These are phyloP conservation scores for Sporothrix humicola DNA, from an alignment of 2,329 filamentous ascomycete species.

Conservation along the genomic window DNA sequence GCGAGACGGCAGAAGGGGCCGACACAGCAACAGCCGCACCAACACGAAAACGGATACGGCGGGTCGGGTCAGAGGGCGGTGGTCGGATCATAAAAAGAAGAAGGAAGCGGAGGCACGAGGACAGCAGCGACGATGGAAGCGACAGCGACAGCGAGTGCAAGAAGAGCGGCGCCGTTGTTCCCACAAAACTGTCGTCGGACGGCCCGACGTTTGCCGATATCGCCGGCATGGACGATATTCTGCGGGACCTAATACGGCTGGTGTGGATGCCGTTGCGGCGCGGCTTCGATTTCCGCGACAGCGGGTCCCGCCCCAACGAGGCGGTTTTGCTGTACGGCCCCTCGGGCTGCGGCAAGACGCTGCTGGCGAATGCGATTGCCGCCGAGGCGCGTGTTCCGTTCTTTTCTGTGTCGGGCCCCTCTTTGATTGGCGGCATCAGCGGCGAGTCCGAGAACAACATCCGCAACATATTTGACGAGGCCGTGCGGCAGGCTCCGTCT, in stretches of 20 bases:
- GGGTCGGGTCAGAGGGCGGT: background rate
- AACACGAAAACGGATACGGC: background rate
- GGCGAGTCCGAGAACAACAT: conserved; percentile 89
- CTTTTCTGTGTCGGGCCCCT: conserved; percentile 80
- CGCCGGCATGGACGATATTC: conserved; percentile 76
- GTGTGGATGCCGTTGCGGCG: conserved; percentile 74
- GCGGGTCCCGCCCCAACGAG: conserved; percentile 71
- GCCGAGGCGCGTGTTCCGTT: conserved; percentile 77
- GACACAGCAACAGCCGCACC: background rate
- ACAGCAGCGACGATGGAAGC: conserved; percentile 25
- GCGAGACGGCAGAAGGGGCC: background rate
- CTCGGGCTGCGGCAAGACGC: conserved; percentile 85
- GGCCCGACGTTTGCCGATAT: conserved; percentile 73
- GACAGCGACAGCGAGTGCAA: conserved; percentile 22
- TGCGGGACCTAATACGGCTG: conserved; percentile 70
- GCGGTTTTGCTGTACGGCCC: conserved; percentile 82
- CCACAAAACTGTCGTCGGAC: conserved; percentile 67
- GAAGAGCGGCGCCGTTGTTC: conserved; percentile 49
- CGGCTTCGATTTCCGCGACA: conserved; percentile 68
- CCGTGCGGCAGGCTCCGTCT: conserved; percentile 82
- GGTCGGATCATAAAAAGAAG: conserved; percentile 37
- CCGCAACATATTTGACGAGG: conserved; percentile 84
- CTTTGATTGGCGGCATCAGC: conserved; percentile 83
- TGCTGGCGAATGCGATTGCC: conserved; percentile 80
- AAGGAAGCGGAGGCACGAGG: conserved; percentile 30